phyloP scores from a whole-genome alignment of 2,329 filamentous ascomycete species.

The Fusarium coicis region DNA sequence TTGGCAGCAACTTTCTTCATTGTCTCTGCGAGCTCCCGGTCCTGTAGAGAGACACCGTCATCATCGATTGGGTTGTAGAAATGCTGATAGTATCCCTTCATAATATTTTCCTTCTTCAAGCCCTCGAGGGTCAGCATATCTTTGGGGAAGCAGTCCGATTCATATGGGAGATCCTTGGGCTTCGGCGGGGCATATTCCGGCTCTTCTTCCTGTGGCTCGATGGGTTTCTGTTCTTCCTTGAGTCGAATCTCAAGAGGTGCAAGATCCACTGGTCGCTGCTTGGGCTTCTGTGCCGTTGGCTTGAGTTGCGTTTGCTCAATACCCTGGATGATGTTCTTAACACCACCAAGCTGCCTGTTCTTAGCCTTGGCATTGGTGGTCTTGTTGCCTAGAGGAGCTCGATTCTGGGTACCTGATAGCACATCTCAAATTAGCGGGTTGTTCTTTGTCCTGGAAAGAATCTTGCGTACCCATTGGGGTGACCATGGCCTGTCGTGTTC shows the following conservation, averaged over 20 bases:
- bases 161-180: conserved; percentile 72
- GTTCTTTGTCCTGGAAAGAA: not conserved
- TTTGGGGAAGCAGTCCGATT: conserved; percentile 74
- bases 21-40: conserved; percentile 68
- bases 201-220: conserved; percentile 65
- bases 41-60: conserved; percentile 70
- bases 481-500: conserved; percentile 68
- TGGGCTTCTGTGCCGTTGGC: conserved; percentile 69
- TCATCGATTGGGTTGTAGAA: conserved; percentile 74
- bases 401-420: conserved; percentile 60
- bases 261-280: conserved; percentile 63
- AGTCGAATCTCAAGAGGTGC: conserved; percentile 71
- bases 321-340: conserved; percentile 67
- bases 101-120: conserved; percentile 67
- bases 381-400: conserved; percentile 90
- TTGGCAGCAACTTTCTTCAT: conserved; percentile 63
- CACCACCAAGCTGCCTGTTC: conserved; percentile 72
- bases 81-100: conserved; percentile 70
- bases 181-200: conserved; percentile 90
- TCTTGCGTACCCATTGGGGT: conserved; percentile 80
- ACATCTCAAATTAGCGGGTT: conserved; percentile 14
- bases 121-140: conserved; percentile 66
- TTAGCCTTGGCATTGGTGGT: conserved; percentile 93
- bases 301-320: conserved; percentile 71
- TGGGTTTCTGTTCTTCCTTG: conserved; percentile 62